phyloP scores from a whole-genome alignment of 2,329 filamentous ascomycete genomes.

The Bimuria novae-zelandiae region DNA sequence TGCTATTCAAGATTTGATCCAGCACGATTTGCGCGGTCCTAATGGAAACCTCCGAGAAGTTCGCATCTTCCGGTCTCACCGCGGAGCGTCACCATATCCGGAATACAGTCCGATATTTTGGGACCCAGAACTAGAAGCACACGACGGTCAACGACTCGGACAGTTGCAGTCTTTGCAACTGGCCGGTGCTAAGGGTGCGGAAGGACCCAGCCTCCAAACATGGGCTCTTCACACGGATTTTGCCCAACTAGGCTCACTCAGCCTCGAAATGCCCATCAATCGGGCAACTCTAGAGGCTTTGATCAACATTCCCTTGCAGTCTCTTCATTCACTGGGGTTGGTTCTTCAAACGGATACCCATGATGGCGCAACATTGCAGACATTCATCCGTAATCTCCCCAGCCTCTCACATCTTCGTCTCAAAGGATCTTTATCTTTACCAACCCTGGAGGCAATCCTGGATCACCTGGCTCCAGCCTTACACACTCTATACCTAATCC shows the following conservation, averaged over 20 bases:
- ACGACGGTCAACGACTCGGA: constrained; percentile 7
- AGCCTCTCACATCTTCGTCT: constrained; percentile 3
- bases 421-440: neutral
- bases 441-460: constrained; percentile 3
- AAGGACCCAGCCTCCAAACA: constrained; percentile 3
- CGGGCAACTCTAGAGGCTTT: constrained; percentile 3
- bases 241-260: constrained; percentile 2
- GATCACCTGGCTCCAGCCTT: constrained; percentile 7
- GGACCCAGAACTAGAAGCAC: constrained; percentile 4
- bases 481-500: constrained; percentile 5
- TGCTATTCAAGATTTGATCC: neutral
- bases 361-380: neutral
- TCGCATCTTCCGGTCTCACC: neutral
- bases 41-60: constrained; percentile 1
- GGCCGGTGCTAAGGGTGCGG: constrained; percentile 1
- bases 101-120: constrained; percentile 2
- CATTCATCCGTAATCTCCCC: neutral
- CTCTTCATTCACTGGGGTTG: constrained; percentile 5
- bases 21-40: neutral
- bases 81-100: neutral
- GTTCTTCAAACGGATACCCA: neutral
- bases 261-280: constrained; percentile 4
- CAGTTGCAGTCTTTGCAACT: constrained; percentile 7
- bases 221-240: constrained; percentile 5
- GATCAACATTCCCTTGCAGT: constrained; percentile 6